Base-by-base conservation (phyloP, 352 stramenopile species). In the Phytophthora ohioensis region DNA sequence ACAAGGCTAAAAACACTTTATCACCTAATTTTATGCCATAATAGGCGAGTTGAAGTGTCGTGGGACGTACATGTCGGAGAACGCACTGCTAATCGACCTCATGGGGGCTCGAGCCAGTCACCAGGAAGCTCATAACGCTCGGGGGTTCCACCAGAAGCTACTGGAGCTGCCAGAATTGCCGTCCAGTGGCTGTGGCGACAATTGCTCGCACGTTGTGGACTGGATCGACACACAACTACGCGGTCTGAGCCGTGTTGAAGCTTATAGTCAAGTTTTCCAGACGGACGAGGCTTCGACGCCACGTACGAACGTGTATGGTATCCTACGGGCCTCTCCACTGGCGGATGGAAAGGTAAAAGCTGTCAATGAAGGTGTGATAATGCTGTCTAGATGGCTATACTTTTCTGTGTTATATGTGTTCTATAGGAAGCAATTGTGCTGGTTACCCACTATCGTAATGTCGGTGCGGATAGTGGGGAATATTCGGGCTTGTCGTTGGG, bases 41-140 rank as follows among this genome's bases (percentile, higher is more conserved):
- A 10, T 53, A 84, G 85, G 84, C 21, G 89, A 97, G 43, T 71
- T 90, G 31, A 96, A 96, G 72, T 91, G 82, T 41, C 78, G 90
- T 21, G 85, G 85, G 8, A 97, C 90, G 42, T 97, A 97, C 75
- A 92, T 95, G 57, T 96, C 89, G 2, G 90, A 97, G 76, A 97
- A 97, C 59, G 90, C 88, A 51, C 76, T 97, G 55, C 79, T 97
- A 13, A 84, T 94, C 39, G 87, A 93, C 60, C 86, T 85, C 47
- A 90, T 91, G 58, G 80, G 88, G 48, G 76, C 85, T 12, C 55
- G 74, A 39, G 75, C 65, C 12, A 83, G 73, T 58, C 67, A 82
- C 49, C 38, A 72, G 8, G 81, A 91, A 41, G 82, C 71, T 11
- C 39, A 76, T 43, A 65, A 53, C 8, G 71, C 69, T 35, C 68